These are phyloP conservation scores for Leccinum longicurvipes DNA, from an alignment of 768 basidiomycete species.

Conservation along the genomic window DNA sequence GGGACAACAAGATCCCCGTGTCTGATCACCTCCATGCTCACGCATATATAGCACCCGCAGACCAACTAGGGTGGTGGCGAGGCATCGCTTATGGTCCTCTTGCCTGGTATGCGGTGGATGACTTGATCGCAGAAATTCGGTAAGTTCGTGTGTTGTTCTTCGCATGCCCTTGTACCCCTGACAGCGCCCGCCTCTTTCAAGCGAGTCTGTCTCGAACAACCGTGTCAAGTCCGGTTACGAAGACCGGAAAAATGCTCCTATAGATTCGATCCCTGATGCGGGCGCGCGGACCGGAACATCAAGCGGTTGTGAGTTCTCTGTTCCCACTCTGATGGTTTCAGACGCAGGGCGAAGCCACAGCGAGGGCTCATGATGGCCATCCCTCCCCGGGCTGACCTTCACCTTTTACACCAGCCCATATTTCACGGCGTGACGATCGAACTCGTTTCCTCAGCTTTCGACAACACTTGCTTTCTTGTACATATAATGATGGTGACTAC, in stretches of 20 bases:
- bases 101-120: not conserved
- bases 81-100: not conserved
- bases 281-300: constrained; percentile 65
- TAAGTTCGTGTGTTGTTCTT: constrained; percentile 34
- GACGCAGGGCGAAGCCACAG: not conserved
- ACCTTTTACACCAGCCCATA: not conserved
- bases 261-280: constrained; percentile 69
- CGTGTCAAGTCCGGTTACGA: not conserved
- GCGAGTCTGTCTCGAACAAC: constrained; percentile 49
- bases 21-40: constrained; percentile 79
- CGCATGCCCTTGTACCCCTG: constrained; percentile 1
- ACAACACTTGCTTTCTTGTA: constrained; percentile 19
- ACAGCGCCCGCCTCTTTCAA: not conserved
- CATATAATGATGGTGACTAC: not conserved
- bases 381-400: not conserved
- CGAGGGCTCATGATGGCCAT: not conserved
- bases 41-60: constrained; percentile 56
- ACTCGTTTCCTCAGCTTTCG: not conserved
- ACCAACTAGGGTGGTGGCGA: not conserved
- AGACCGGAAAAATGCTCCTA: constrained; percentile 33
- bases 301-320: constrained; percentile 61
- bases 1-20: constrained; percentile 73
- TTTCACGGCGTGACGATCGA: not conserved
- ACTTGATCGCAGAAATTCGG: constrained; percentile 81
- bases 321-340: constrained; percentile 41